Evolutionary conservation across 1,139 yeast species (phyloP).

Genomic region (Geotrichum restrictum): DNA sequence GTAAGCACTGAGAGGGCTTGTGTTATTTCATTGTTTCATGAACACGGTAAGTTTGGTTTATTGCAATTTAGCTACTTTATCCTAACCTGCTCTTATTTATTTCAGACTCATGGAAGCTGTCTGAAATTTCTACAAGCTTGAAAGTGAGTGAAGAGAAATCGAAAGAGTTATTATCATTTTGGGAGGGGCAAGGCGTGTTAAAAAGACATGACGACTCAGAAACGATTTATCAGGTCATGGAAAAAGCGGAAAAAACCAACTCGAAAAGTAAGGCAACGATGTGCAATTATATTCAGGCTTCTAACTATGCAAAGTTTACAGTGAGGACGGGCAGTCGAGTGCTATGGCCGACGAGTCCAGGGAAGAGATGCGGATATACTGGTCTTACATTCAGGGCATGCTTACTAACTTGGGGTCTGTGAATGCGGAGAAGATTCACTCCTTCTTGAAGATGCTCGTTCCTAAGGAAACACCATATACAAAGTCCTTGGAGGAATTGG

Average conservation of each 20-base stretch:
- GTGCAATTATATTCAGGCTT: background rate
- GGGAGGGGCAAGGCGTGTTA: constrained; percentile 16
- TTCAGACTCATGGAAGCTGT: constrained; percentile 15
- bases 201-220: constrained; percentile 23
- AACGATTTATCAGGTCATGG: constrained; percentile 26
- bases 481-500: constrained; percentile 43
- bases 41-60: constrained; percentile 26
- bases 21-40: constrained; percentile 54
- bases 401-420: constrained; percentile 52
- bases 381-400: constrained; percentile 55
- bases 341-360: constrained; percentile 28
- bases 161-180: constrained; percentile 13
- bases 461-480: constrained; percentile 51
- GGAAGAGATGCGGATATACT: constrained; percentile 42
- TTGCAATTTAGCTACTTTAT: background rate
- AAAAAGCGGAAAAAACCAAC: constrained; percentile 33
- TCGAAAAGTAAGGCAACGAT: constrained; percentile 38
- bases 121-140: constrained; percentile 24
- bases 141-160: constrained; percentile 33
- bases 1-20: constrained; percentile 73
- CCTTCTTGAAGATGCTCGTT: constrained; percentile 51
- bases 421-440: constrained; percentile 49
- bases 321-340: background rate
- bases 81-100: background rate
- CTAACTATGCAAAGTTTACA: background rate